Evolutionary conservation across 2,329 filamentous ascomycete genomes (phyloP), one percentile per base, ranked within the genome.

Genomic region (Shiraia sp.): DNA sequence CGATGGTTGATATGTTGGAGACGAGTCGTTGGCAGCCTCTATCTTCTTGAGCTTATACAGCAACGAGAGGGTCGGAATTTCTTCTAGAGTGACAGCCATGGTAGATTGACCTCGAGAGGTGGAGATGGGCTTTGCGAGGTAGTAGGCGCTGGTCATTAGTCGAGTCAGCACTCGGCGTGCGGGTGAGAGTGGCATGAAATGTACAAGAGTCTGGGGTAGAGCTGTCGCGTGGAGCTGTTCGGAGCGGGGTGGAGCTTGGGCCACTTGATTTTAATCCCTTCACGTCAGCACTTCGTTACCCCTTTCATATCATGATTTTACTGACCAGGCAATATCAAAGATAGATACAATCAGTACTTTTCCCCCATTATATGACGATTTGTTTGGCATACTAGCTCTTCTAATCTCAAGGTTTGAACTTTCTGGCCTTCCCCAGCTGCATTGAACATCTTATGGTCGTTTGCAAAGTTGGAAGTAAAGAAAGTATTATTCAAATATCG

Each of bases 41-140:
- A 88, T 74, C 48, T 74, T 73, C 43, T 75, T 72, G 13, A 75
- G 67, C 55, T 79, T 78, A 75, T 92, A 93, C 47, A 92, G 81
- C 30, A 79, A 69, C 26, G 76, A 74, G 47, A 89, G 71, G 24
- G 79, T 82, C 4, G 82, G 83, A 35, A 89, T 84, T 19, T 84
- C 76, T 49, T 73, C 59, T 36, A 79, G 69, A 5, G 73, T 46
- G 36, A 73, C 24, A 1, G 55, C 23, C 22, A 50, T 46, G 19
- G 42, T 35, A 19, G 39, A 22, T 13, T 28, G 30, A 24, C 38
- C 40, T 14, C 25, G 32, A 7, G 36, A 45, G 15, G 40, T 42
- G 9, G 42, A 37, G 2, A 49, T 30, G 2, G 45, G 45, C 15
- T 55, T 59, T 19, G 55, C 53, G 35, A 59, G 53, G 13, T 59